A percentile compares a stretch with the other conserved stretches of the same genome.
These are phyloP conservation scores for Pascua guehoae DNA, from an alignment of 1,284 basidiomycete species.

Conservation along the genomic window DNA sequence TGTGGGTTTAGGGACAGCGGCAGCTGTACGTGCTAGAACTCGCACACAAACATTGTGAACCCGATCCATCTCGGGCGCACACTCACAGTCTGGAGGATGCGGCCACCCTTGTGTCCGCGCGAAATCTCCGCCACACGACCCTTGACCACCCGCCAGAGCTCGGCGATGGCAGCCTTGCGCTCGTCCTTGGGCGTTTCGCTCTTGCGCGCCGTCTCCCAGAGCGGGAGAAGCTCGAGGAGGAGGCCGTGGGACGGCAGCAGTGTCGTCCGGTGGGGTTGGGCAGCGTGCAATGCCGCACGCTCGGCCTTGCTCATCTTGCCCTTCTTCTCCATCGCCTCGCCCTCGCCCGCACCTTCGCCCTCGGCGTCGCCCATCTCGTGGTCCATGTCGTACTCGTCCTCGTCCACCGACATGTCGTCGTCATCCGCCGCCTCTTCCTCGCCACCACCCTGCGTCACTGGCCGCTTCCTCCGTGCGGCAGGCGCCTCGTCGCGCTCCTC, in stretches of 20 bases:
- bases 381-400: constrained; percentile 21
- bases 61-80: neutral
- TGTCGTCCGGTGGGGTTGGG: constrained; percentile 56
- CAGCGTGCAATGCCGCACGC: constrained; percentile 41
- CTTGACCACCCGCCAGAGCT: constrained; percentile 68
- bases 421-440: constrained; percentile 32
- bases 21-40: neutral
- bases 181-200: constrained; percentile 68
- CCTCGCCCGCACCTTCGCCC: constrained; percentile 7
- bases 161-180: constrained; percentile 65
- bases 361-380: constrained; percentile 25
- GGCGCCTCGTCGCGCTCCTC: constrained; percentile 3
- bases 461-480: constrained; percentile 25
- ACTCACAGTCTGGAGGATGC: constrained; percentile 72
- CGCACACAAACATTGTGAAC: neutral
- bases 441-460: constrained; percentile 38
- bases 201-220: constrained; percentile 76
- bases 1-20: neutral
- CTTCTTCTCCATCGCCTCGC: constrained; percentile 23
- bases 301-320: constrained; percentile 37
- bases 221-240: constrained; percentile 57
- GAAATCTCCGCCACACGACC: constrained; percentile 78
- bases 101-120: constrained; percentile 82
- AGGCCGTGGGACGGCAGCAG: constrained; percentile 74
- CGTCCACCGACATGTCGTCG: constrained; percentile 26